These are phyloP conservation scores for Pseudogymnoascus sp. DNA, from an alignment of 2,329 filamentous ascomycete genomes.

Conservation along the genomic window DNA sequence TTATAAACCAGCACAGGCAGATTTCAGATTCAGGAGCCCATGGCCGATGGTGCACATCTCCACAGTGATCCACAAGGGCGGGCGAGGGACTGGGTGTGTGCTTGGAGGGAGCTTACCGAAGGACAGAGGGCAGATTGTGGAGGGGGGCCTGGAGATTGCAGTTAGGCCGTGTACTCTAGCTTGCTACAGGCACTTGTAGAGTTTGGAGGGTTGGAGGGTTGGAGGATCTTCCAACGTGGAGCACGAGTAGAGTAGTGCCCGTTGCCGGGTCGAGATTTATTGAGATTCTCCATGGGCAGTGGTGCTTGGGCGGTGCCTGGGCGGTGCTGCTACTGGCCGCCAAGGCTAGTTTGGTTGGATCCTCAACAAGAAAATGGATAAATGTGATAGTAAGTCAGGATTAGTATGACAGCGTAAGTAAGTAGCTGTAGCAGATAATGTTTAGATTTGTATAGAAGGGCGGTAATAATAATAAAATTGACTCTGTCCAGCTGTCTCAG, in stretches of 20 bases:
- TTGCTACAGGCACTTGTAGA: neutral
- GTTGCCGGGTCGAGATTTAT: neutral
- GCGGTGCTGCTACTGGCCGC: neutral
- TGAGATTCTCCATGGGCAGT: slow-evolving; percentile 1
- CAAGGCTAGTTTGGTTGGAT: slow-evolving; percentile 5
- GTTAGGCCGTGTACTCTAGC: neutral
- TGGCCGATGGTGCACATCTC: neutral
- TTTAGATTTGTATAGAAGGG: neutral
- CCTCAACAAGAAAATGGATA: slow-evolving; percentile 8
- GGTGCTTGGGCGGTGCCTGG: too few species aligned
- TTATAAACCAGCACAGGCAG: neutral
- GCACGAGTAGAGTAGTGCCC: neutral
- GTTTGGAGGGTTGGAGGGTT: neutral
- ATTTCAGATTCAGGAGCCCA: slow-evolving; percentile 8
- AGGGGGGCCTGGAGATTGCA: neutral
- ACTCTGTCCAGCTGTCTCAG: neutral
- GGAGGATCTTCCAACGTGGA: neutral
- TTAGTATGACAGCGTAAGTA: neutral
- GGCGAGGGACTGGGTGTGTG: neutral
- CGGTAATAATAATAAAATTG: neutral
- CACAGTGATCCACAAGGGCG: slow-evolving; percentile 3
- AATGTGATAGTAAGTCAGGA: neutral
- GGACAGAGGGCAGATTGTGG: neutral
- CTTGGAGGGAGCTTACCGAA: neutral
- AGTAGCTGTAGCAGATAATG: neutral